Conservation (phyloP, 768 basidiomycete genomes). For the Lentinula detonsa region DNA sequence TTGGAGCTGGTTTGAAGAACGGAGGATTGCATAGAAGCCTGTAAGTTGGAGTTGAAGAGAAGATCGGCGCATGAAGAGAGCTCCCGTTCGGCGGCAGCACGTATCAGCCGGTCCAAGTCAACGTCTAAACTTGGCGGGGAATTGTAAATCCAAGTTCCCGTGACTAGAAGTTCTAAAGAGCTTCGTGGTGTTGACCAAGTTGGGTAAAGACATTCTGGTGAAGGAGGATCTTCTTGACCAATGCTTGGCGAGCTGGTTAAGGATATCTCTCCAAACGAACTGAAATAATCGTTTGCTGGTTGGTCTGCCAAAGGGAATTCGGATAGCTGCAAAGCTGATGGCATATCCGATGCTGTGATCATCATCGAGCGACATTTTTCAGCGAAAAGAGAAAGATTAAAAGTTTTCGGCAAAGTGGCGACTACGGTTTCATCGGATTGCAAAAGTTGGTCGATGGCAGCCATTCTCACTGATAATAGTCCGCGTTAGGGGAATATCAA, state of each 20-base stretch:
- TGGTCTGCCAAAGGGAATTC: not conserved
- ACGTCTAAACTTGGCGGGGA: not conserved
- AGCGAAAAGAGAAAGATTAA: not conserved
- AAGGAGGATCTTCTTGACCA: not conserved
- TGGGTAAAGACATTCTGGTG: not conserved
- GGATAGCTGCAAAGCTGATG: not conserved
- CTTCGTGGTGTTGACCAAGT: not conserved
- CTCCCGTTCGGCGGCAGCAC: not conserved
- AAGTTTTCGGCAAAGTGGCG: not conserved
- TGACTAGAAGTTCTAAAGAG: not conserved
- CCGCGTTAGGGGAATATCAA: not conserved
- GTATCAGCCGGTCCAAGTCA: too few relatives aligned
- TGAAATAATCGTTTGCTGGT: not conserved
- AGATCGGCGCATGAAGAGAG: not conserved
- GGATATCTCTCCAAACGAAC: not conserved
- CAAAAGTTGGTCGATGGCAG: slow-evolving; percentile 5
- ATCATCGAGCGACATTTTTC: not conserved
- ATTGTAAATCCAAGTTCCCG: not conserved
- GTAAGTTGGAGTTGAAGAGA: not conserved
- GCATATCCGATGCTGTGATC: not conserved
- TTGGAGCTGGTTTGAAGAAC: not conserved
- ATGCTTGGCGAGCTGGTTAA: not conserved
- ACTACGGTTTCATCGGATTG: slow-evolving; percentile 7
- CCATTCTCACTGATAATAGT: slow-evolving; percentile 2
- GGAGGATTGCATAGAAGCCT: not conserved